Conservation (phyloP, 176 grass and related monocot species). For the Neostapfia colusana region DNA sequence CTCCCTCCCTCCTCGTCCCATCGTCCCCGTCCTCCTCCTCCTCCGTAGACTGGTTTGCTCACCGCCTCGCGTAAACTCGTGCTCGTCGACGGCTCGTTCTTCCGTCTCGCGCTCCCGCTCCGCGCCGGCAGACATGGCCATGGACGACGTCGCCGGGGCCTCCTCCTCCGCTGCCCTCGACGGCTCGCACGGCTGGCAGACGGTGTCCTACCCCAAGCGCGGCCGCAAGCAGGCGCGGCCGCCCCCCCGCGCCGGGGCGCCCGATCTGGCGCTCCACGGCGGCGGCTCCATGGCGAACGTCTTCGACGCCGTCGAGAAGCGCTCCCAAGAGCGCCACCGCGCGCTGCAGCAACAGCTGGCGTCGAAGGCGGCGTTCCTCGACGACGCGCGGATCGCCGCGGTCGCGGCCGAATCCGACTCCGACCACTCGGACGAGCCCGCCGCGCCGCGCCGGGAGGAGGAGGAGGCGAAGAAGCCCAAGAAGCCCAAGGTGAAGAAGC, state of each 20-base stretch:
- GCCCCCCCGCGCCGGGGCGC: constrained; percentile 20
- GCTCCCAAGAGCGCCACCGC: constrained; percentile 76
- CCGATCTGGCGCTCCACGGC: constrained; percentile 44
- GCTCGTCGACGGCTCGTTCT: neutral
- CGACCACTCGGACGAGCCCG: constrained; percentile 48
- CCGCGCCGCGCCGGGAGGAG: constrained; percentile 42
- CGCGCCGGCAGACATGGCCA: constrained; percentile 39
- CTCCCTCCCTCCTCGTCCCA: neutral
- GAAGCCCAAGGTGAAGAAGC: constrained; percentile 87
- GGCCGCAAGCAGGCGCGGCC: constrained; percentile 59
- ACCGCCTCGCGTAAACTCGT: neutral
- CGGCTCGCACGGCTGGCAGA: constrained; percentile 85
- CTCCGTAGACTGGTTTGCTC: neutral
- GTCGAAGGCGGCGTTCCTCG: constrained; percentile 45
- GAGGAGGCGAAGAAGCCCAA: constrained; percentile 67
- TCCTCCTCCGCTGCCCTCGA: constrained; percentile 34
- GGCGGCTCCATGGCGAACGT: constrained; percentile 34
- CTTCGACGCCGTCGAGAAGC: constrained; percentile 80
- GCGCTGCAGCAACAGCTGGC: constrained; percentile 55
- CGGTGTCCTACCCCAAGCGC: constrained; percentile 86
- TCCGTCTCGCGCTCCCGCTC: too few relatives aligned
- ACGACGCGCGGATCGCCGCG: constrained; percentile 23
- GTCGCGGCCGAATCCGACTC: constrained; percentile 54
- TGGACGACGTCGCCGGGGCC: constrained; percentile 60
- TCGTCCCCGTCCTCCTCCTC: too few relatives aligned